These are phyloP conservation scores for Calycina herbarum DNA, from an alignment of 2,329 filamentous ascomycete species.

Conservation along the genomic window DNA sequence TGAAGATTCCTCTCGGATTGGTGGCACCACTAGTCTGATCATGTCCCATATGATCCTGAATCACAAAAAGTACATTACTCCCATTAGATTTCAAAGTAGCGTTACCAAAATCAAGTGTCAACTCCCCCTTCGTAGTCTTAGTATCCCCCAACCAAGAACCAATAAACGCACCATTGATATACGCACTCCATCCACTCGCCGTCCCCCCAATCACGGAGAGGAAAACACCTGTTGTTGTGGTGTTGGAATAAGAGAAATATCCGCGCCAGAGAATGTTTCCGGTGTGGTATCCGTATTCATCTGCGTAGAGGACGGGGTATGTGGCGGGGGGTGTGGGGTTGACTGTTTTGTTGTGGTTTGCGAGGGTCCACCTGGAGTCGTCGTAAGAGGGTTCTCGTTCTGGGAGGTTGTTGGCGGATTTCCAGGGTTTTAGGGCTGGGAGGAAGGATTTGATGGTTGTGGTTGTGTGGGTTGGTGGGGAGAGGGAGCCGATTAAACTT, in stretches of 20 bases:
- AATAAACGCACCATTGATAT: slow-evolving; percentile 55
- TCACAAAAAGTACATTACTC: slow-evolving; percentile 52
- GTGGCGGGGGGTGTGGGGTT: slow-evolving; percentile 45
- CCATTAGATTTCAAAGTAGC: slow-evolving; percentile 38
- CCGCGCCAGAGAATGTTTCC: slow-evolving; percentile 48
- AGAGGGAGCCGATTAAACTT: slow-evolving; percentile 41
- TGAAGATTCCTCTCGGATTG: slow-evolving; percentile 52
- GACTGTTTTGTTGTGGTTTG: slow-evolving; percentile 43
- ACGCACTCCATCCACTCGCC: slow-evolving; percentile 29
- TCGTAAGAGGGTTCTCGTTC: slow-evolving; percentile 44
- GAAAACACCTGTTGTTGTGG: slow-evolving; percentile 33
- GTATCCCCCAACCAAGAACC: slow-evolving; percentile 56
- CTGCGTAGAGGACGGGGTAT: slow-evolving; percentile 47
- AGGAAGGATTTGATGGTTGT: slow-evolving; percentile 21
- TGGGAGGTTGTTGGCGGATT: slow-evolving; percentile 45
- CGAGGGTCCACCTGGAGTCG: slow-evolving; percentile 42
- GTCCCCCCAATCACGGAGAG: slow-evolving; percentile 28
- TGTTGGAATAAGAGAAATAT: slow-evolving; percentile 37
- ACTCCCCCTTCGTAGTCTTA: slow-evolving; percentile 39
- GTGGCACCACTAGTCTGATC: slow-evolving; percentile 51
- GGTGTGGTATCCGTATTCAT: slow-evolving; percentile 47
- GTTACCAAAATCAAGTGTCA: slow-evolving; percentile 52
- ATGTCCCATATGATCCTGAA: slow-evolving; percentile 62
- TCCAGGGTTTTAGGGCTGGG: slow-evolving; percentile 34
- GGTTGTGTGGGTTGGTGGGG: slow-evolving; percentile 26